These are phyloP conservation scores for Dionaea muscipula DNA, from an alignment of 179 eudicot genomes.

Conservation along the genomic window DNA sequence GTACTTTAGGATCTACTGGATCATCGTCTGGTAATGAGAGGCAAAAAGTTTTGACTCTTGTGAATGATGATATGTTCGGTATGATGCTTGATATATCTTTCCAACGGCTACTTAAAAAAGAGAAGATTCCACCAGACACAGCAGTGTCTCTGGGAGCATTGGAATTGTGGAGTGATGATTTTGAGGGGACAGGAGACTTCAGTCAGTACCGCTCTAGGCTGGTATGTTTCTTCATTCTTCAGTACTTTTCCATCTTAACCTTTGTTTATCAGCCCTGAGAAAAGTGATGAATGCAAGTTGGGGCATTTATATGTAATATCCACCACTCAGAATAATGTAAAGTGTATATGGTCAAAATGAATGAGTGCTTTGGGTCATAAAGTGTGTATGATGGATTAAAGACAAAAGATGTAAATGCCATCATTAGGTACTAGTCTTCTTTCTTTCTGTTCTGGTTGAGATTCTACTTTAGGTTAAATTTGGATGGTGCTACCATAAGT, in stretches of 20 bases:
- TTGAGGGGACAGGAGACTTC: conserved; percentile 87
- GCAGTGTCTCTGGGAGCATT: conserved; percentile 42
- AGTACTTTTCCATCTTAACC: neutral
- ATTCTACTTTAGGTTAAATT: too few species aligned
- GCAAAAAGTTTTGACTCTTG: conserved; percentile 38
- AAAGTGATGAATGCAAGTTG: too few species aligned
- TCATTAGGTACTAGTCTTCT: too few species aligned
- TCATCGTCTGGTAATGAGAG: conserved; percentile 54
- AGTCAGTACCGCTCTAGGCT: conserved; percentile 85
- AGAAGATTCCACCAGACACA: conserved; percentile 51
- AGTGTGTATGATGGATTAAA: too few species aligned
- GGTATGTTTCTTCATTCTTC: conserved; percentile 34
- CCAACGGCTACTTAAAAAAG: conserved; percentile 72
- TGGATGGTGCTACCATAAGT: too few species aligned
- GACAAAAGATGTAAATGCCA: too few species aligned
- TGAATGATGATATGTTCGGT: conserved; percentile 67
- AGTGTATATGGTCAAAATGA: too few species aligned
- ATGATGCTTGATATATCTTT: conserved; percentile 59
- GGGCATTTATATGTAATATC: too few species aligned
- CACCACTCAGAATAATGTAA: too few species aligned
- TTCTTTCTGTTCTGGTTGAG: too few species aligned
- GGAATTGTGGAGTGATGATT: conserved; percentile 91
- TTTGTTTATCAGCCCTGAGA: too few species aligned
- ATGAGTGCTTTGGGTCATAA: too few species aligned
- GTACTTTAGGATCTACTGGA: conserved; percentile 25